A percentile compares a stretch with the other conserved stretches of the same genome.
These are phyloP conservation scores for Chamaenerion angustifolium DNA, from an alignment of 345 rosid genomes.

Conservation along the genomic window DNA sequence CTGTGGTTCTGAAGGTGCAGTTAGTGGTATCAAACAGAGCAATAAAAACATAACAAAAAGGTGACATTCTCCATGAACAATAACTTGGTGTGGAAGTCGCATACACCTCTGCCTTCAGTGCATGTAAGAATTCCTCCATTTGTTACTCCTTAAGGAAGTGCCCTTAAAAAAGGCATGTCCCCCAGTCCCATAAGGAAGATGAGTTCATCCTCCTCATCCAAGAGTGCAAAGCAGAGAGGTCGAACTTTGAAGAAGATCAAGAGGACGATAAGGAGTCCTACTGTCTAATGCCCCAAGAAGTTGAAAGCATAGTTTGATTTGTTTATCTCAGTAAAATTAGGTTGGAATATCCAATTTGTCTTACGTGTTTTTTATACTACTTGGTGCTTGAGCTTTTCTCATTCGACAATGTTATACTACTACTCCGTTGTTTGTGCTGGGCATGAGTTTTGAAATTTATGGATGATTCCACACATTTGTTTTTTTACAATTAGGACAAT, in stretches of 20 bases:
- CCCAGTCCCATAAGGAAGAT: constrained; percentile 72
- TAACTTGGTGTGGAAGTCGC: constrained; percentile 96
- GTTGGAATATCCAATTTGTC: neutral
- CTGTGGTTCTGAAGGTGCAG: constrained; percentile 21
- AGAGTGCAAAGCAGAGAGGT: constrained; percentile 39
- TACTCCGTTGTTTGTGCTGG: too few species aligned
- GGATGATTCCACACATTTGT: too few species aligned
- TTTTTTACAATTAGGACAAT: too few species aligned
- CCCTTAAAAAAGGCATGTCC: constrained; percentile 77
- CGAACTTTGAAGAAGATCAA: constrained; percentile 40
- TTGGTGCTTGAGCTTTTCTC: too few species aligned
- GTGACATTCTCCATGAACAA: constrained; percentile 80
- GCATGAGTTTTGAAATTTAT: too few species aligned
- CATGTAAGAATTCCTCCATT: constrained; percentile 86
- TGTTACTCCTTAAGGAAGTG: constrained; percentile 93
- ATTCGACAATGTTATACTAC: too few species aligned
- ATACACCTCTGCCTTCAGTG: constrained; percentile 83
- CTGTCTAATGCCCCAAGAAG: constrained; percentile 42
- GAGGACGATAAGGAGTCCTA: constrained; percentile 34
- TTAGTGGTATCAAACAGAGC: constrained; percentile 27
- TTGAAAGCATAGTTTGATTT: constrained; percentile 18
- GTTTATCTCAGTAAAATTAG: constrained; percentile 9
- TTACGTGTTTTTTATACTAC: too few species aligned
- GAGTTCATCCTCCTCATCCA: constrained; percentile 23
- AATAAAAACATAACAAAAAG: constrained; percentile 58